Evolutionary conservation across 2,329 filamentous ascomycete species (phyloP), one percentile per base, ranked within the genome.

Genomic region (Pseudogymnoascus sp.): DNA sequence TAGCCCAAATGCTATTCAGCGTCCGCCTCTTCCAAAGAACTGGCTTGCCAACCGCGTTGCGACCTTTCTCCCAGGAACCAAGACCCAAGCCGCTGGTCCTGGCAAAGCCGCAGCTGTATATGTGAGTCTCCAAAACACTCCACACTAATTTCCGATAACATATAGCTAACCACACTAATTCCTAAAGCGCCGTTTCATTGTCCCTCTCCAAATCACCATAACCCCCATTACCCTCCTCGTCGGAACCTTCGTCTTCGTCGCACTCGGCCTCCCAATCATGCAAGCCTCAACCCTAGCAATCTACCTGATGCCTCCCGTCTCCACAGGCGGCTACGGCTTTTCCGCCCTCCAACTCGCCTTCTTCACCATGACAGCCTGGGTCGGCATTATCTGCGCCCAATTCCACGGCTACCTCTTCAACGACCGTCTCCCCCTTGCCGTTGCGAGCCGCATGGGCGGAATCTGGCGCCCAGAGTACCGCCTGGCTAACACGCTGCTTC

Each of bases 281-380:
- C 64, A 67, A 61, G 67, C 64, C 44, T 54, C 65, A 3, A 63
- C 66, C 4, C 62, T 64, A 2, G 65, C 68, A 3, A 65, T 67
- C 33, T 77, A 72, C 69, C 70, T 78, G 4, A 75, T 77, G 62
- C 69, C 70, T 24, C 73, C 76, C 1, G 62, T 68, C 13, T 65
- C 66, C 5, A 66, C 64, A 3, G 74, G 74, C 24, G 77, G 77
- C 1, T 79, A 78, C 65, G 75, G 75, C 11, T 78, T 78, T 64
- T 71, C 71, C 0, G 68, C 75, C 0, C 66, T 72, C 13, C 72
- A 76, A 60, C 77, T 74, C 31, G 75, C 75, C 1, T 71, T 70
- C 7, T 75, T 74, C 62, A 71, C 69, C 2, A 76, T 78, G 61
- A 68, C 70, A 15, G 70, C 74, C 62, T 79, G 76, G 77, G 67